These are phyloP conservation scores for Diddensiella caesifluorescens DNA, from an alignment of 805 yeast genomes.

Conservation along the genomic window DNA sequence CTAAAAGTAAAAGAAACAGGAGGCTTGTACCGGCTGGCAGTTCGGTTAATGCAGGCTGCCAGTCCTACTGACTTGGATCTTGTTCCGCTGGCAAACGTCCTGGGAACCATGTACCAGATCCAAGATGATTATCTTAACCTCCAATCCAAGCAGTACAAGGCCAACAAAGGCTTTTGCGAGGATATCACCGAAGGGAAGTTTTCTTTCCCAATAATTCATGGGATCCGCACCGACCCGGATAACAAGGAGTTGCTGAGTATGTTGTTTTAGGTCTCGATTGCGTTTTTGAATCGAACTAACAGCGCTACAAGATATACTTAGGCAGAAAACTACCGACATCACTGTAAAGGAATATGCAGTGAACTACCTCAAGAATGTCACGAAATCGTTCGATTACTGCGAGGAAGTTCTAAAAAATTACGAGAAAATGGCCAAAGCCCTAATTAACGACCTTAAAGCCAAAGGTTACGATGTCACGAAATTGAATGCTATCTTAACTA, in stretches of 20 bases:
- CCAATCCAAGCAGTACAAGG: conserved; percentile 43
- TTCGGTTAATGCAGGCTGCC: conserved; percentile 51
- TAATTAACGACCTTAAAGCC: conserved; percentile 17
- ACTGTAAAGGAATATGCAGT: conserved; percentile 49
- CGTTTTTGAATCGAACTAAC: conserved; percentile 5
- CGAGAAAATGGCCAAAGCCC: conserved; percentile 22
- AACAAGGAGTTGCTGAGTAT: conserved; percentile 39
- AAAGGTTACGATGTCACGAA: conserved; percentile 11
- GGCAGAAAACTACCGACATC: conserved; percentile 46
- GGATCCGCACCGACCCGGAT: conserved; percentile 37
- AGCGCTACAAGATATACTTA: conserved; percentile 41
- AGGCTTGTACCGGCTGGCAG: conserved; percentile 74
- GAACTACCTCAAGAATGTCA: conserved; percentile 37
- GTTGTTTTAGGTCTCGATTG: conserved; percentile 6
- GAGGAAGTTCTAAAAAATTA: conserved; percentile 29
- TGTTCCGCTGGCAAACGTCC: conserved; percentile 59
- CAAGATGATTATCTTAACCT: conserved; percentile 80
- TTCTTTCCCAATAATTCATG: conserved; percentile 79
- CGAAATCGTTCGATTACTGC: conserved; percentile 41
- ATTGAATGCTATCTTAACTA: conserved; percentile 16
- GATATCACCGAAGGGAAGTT: conserved; percentile 87
- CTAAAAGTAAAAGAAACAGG: conserved; percentile 51
- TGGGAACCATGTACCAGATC: conserved; percentile 84
- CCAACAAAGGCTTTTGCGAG: conserved; percentile 74
- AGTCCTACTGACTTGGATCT: conserved; percentile 30